Evolutionary conservation across 805 yeast genomes (phyloP).

Genomic region (Ogataea corticis): DNA sequence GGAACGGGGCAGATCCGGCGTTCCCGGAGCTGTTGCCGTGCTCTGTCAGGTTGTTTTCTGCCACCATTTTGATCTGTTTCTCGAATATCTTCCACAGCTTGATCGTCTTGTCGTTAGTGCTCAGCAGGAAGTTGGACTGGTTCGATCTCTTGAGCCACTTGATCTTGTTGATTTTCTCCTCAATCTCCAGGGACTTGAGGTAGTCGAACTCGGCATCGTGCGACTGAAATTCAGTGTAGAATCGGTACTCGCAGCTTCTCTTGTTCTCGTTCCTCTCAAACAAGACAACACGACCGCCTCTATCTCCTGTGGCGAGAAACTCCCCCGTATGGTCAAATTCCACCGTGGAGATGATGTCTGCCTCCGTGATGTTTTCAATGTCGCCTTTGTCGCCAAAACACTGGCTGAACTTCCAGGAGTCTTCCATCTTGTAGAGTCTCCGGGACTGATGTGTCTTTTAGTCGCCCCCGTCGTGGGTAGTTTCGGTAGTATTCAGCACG

Average conservation of each 20-base stretch:
- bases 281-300: conserved; percentile 96
- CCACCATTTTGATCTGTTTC: conserved; percentile 85
- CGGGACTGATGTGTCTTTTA: background rate
- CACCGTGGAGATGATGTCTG: conserved; percentile 95
- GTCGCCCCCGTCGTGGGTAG: too few relatives aligned
- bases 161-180: conserved; percentile 96
- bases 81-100: conserved; percentile 96
- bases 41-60: conserved; percentile 81
- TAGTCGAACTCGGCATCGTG: conserved; percentile 99
- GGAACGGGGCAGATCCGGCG: conserved; percentile 12
- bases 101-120: conserved; percentile 97
- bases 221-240: conserved; percentile 94
- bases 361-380: conserved; percentile 91
- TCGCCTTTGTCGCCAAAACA: conserved; percentile 99
- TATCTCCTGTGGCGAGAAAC: conserved; percentile 95
- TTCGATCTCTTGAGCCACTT: conserved; percentile 92
- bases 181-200: conserved; percentile 92
- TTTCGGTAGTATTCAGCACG: background rate
- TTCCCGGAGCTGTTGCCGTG: conserved; percentile 1
- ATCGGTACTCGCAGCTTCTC: conserved; percentile 88
- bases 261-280: conserved; percentile 83
- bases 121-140: conserved; percentile 84
- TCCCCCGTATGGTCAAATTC: conserved; percentile 96
- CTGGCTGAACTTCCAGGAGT: conserved; percentile 85
- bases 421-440: conserved; percentile 24